Conservation (phyloP, 2,329 filamentous ascomycete genomes). For the Cladosporium phlei region DNA sequence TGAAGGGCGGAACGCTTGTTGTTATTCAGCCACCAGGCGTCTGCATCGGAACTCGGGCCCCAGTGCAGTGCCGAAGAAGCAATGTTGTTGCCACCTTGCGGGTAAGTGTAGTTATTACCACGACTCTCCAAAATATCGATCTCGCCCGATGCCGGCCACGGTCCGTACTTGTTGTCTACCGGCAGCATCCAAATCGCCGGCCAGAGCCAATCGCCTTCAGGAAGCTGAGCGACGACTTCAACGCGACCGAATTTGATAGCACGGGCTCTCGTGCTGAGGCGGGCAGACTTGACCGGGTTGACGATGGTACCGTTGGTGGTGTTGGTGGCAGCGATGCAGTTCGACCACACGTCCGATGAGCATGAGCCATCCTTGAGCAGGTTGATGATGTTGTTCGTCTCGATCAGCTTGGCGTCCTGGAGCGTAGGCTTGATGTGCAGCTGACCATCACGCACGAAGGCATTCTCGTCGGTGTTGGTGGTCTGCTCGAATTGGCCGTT, state of each 20-base stretch:
- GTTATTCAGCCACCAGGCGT: constrained; percentile 80
- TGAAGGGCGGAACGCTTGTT: constrained; percentile 70
- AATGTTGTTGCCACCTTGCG: constrained; percentile 75
- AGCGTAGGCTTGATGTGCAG: constrained; percentile 74
- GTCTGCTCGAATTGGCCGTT: constrained; percentile 80
- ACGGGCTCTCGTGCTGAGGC: constrained; percentile 69
- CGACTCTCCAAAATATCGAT: constrained; percentile 79
- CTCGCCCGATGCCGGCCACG: constrained; percentile 75
- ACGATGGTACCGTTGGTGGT: constrained; percentile 71
- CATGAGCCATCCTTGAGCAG: constrained; percentile 63
- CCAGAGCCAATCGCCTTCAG: constrained; percentile 81
- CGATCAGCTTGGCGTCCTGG: constrained; percentile 63
- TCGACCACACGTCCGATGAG: constrained; percentile 54
- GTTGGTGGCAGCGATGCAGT: constrained; percentile 70
- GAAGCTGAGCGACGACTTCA: constrained; percentile 72
- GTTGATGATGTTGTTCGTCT: constrained; percentile 63
- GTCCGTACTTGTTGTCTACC: constrained; percentile 64
- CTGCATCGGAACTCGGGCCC: constrained; percentile 66
- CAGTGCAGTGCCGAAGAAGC: constrained; percentile 75
- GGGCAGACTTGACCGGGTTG: constrained; percentile 71
- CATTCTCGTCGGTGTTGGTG: constrained; percentile 66
- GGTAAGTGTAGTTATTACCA: constrained; percentile 75
- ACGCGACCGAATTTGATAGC: constrained; percentile 75
- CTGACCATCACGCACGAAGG: constrained; percentile 64
- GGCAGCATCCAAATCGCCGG: constrained; percentile 91